Evolutionary conservation across 2,329 filamentous ascomycete genomes (phyloP), one percentile per base, ranked within the genome.

Genomic region (Chrysoporthe puriensis): DNA sequence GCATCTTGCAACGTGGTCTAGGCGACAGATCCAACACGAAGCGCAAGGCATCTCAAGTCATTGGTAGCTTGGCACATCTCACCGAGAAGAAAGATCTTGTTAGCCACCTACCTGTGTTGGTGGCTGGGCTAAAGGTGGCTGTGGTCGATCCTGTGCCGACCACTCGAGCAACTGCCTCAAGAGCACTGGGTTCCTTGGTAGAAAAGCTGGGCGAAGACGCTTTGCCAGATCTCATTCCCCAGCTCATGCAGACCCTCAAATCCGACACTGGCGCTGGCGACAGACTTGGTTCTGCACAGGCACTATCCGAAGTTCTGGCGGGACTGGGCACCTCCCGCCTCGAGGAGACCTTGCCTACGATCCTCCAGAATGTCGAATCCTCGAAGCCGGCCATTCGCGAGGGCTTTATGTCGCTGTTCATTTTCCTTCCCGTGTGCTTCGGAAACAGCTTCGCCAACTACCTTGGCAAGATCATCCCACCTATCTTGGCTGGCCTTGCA

Each of bases 341-440:
- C 73, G 96, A 99, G 79, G 96, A 99, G 80, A 98, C 94, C 5
- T 83, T 99, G 58, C 96, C 96, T 50, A 97, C 95, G 14, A 97
- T 99, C 73, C 82, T 99, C 52, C 95, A 98, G 75, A 99, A 99
- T 75, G 95, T 97, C 72, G 90, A 93, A 73, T 98, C 95, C 74
- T 88, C 91, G 73, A 97, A 97, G 80, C 78, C 96, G 21, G 89
- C 94, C 65, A 93, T 99, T 71, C 90, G 96, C 74, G 96, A 99
- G 84, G 96, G 96, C 58, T 99, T 99, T 83, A 99, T 99, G 96
- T 97, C 96, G 8, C 86, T 99, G 52, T 99, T 99, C 81, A 98
- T 99, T 73, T 99, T 97, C 86, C 88, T 99, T 82, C 96, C 96
- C 14, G 96, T 97, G 64, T 99, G 96, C 81, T 99, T 99, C 75